phyloP scores from a whole-genome alignment of 1,139 yeast species.

The Candida albicans region DNA sequence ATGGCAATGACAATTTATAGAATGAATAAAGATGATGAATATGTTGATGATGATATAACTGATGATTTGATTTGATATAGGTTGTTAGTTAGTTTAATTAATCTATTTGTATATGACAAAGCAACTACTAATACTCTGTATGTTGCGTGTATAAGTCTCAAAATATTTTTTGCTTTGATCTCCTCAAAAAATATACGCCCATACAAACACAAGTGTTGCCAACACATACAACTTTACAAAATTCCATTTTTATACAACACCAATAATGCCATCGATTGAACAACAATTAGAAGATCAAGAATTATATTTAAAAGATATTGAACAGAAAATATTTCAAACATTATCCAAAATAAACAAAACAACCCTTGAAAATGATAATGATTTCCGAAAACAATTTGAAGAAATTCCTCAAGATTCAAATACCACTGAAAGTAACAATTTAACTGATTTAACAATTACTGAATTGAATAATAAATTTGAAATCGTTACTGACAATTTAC shows the following conservation, averaged over 20 bases:
- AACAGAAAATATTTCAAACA: constrained; percentile 2
- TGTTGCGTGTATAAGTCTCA: too few relatives aligned
- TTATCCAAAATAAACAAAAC: constrained; percentile 5
- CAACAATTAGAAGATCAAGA: constrained; percentile 6
- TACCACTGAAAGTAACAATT: constrained; percentile 6
- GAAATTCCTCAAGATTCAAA: background rate
- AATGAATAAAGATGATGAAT: constrained; percentile 54
- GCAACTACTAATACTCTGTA: background rate
- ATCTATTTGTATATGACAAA: background rate
- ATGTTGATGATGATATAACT: constrained; percentile 46
- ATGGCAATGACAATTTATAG: constrained; percentile 52
- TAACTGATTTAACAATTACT: constrained; percentile 16
- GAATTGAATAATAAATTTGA: constrained; percentile 23
- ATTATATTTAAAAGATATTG: constrained; percentile 3
- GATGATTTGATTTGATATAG: constrained; percentile 43
- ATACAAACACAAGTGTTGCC: background rate
- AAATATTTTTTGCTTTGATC: background rate
- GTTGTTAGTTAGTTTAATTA: background rate
- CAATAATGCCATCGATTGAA: constrained; percentile 10
- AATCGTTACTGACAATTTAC: constrained; percentile 16
- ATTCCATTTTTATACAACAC: background rate
- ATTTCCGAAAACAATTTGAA: constrained; percentile 8
- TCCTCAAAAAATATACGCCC: too few relatives aligned
- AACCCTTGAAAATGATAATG: constrained; percentile 6
- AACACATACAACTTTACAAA: constrained; percentile 1